A percentile compares a stretch with the other conserved stretches of the same genome.
Evolutionary conservation across 306 rosid species (phyloP).

Genomic region (Cicer arietinum): DNA sequence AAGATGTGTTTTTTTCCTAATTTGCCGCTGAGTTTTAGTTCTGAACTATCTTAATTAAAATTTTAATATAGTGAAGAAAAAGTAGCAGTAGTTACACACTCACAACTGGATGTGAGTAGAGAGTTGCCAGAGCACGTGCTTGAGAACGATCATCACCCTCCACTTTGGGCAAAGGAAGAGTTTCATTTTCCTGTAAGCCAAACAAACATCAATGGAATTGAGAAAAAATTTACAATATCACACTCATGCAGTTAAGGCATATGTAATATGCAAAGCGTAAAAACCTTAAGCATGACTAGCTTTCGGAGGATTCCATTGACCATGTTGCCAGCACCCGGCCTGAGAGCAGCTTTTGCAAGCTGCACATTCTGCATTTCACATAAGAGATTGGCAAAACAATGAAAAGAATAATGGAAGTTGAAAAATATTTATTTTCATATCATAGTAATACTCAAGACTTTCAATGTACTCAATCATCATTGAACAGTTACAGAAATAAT

Average conservation of each 20-base stretch:
- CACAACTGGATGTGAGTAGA: constrained; percentile 87
- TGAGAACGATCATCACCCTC: constrained; percentile 86
- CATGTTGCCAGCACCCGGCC: constrained; percentile 95
- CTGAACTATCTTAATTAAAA: constrained; percentile 26
- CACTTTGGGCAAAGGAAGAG: constrained; percentile 82
- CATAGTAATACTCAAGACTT: constrained; percentile 22
- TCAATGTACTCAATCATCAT: not conserved
- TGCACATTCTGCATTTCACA: constrained; percentile 72
- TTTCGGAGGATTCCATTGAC: constrained; percentile 87
- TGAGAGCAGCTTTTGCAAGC: constrained; percentile 87
- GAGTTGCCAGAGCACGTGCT: constrained; percentile 87
- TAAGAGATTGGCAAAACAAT: constrained; percentile 21
- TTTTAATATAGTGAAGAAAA: constrained; percentile 2
- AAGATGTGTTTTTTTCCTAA: not conserved
- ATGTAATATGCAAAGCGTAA: constrained; percentile 33
- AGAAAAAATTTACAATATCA: constrained; percentile 13
- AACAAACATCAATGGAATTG: constrained; percentile 42
- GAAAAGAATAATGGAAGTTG: constrained; percentile 14
- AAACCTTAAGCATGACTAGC: constrained; percentile 76
- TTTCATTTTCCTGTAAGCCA: constrained; percentile 62
- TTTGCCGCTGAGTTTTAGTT: constrained; percentile 14
- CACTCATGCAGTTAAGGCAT: not conserved
- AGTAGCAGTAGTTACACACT: constrained; percentile 44
- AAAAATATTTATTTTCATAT: constrained; percentile 10
- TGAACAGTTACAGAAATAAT: constrained; percentile 19